phyloP scores from a whole-genome alignment of 345 rosid species.

The Salix caprea region DNA sequence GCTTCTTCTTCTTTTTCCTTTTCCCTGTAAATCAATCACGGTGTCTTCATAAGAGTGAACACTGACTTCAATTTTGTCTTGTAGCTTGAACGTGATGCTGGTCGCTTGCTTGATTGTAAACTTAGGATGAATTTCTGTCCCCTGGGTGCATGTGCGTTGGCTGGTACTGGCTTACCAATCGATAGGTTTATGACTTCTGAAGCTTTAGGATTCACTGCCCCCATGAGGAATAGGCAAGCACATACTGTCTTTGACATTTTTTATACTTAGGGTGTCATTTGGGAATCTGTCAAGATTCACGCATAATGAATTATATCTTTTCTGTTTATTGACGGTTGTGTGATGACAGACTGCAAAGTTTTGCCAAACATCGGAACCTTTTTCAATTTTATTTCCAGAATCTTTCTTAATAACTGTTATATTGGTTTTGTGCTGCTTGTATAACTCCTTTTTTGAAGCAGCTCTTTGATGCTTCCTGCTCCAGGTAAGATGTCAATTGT shows the following conservation, averaged over 20 bases:
- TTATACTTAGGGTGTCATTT: background rate
- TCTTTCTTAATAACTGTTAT: background rate
- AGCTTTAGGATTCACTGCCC: constrained; percentile 73
- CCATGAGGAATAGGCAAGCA: constrained; percentile 83
- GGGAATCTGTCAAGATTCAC: background rate
- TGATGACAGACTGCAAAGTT: background rate
- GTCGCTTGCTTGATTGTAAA: constrained; percentile 73
- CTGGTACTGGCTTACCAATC: constrained; percentile 92
- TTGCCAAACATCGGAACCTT: background rate
- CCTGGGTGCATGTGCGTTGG: constrained; percentile 95
- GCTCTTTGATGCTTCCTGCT: background rate
- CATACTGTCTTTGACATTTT: background rate
- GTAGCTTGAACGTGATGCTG: constrained; percentile 92
- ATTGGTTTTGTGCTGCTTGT: too few species aligned
- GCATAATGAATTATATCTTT: background rate
- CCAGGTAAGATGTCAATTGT: background rate
- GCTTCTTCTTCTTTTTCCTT: background rate
- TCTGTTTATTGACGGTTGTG: background rate
- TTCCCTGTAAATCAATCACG: too few species aligned
- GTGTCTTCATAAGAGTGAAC: too few species aligned
- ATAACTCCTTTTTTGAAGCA: background rate
- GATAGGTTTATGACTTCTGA: constrained; percentile 81
- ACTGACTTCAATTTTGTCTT: constrained; percentile 20
- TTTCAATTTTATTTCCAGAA: background rate
- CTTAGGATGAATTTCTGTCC: constrained; percentile 77